These are phyloP conservation scores for Cladophialophora exuberans DNA, from an alignment of 2,329 filamentous ascomycete genomes.

Conservation along the genomic window DNA sequence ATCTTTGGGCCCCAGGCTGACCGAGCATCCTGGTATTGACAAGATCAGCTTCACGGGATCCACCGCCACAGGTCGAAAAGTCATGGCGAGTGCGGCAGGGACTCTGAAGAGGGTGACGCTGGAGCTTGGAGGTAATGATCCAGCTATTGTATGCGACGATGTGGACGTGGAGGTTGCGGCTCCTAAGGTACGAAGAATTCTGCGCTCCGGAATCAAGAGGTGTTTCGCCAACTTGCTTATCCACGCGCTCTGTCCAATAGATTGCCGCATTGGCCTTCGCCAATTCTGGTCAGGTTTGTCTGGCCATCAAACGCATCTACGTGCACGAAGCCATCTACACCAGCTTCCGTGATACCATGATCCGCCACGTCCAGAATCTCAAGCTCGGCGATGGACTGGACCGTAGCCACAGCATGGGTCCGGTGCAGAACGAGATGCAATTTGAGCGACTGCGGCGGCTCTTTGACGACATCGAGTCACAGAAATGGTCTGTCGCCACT, in stretches of 20 bases:
- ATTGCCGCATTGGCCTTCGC: slow-evolving; percentile 29
- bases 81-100: slow-evolving; percentile 43
- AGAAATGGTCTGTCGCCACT: slow-evolving; percentile 56
- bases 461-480: slow-evolving; percentile 57
- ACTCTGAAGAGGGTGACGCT: slow-evolving; percentile 62
- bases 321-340: slow-evolving; percentile 65
- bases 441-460: slow-evolving; percentile 62
- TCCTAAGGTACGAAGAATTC: slow-evolving; percentile 58
- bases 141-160: slow-evolving; percentile 65
- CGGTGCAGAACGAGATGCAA: slow-evolving; percentile 67
- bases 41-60: slow-evolving; percentile 48
- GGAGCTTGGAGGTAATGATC: slow-evolving; percentile 66
- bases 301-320: slow-evolving; percentile 65
- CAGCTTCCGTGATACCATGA: slow-evolving; percentile 65
- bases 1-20: slow-evolving; percentile 56
- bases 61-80: slow-evolving; percentile 40
- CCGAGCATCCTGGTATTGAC: slow-evolving; percentile 52
- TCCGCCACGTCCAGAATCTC: slow-evolving; percentile 55
- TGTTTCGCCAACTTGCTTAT: slow-evolving; percentile 42
- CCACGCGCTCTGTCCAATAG: slow-evolving; percentile 60
- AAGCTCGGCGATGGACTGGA: slow-evolving; percentile 37
- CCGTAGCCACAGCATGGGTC: slow-evolving; percentile 57
- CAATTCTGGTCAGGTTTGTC: slow-evolving; percentile 67
- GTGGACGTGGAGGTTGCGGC: slow-evolving; percentile 69
- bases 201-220: too few relatives aligned